Conservation (phyloP, 2,329 filamentous ascomycete genomes). For the Ophiosphaerella herpotricha region DNA sequence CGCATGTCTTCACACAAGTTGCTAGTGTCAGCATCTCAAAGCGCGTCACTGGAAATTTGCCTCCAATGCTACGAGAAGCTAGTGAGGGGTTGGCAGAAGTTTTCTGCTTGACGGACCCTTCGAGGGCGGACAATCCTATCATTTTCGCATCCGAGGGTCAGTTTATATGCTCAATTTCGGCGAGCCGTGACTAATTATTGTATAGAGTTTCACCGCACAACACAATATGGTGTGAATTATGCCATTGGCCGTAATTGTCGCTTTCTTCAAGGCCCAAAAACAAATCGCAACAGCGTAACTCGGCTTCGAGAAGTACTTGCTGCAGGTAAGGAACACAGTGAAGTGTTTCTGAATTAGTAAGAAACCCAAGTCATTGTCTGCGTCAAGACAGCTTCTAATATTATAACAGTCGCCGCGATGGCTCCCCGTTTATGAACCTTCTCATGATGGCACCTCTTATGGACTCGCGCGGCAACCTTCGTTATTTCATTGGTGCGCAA, state of each 20-base stretch:
- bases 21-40: slow-evolving; percentile 72
- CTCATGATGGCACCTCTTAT: slow-evolving; percentile 74
- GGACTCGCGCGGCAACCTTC: slow-evolving; percentile 67
- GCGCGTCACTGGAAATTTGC: slow-evolving; percentile 69
- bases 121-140: slow-evolving; percentile 73
- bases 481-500: slow-evolving; percentile 74
- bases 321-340: slow-evolving; percentile 70
- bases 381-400: slow-evolving; percentile 6
- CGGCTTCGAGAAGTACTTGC: slow-evolving; percentile 66
- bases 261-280: slow-evolving; percentile 76
- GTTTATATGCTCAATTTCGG: slow-evolving; percentile 4
- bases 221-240: slow-evolving; percentile 75
- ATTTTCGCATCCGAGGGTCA: slow-evolving; percentile 76
- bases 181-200: slow-evolving; percentile 8
- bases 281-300: slow-evolving; percentile 65
- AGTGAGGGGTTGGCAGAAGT: slow-evolving; percentile 77
- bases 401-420: slow-evolving; percentile 65
- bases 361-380: not conserved
- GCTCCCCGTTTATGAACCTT: slow-evolving; percentile 77
- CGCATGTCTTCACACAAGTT: slow-evolving; percentile 69
- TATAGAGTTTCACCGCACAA: slow-evolving; percentile 74
- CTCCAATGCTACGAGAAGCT: slow-evolving; percentile 67
- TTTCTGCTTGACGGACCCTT: slow-evolving; percentile 77
- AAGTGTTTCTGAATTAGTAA: slow-evolving; percentile 76
- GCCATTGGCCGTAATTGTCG: slow-evolving; percentile 77